Base-by-base conservation (phyloP, 2,329 filamentous ascomycete species). In the Lasiodiplodia gonubiensis region DNA sequence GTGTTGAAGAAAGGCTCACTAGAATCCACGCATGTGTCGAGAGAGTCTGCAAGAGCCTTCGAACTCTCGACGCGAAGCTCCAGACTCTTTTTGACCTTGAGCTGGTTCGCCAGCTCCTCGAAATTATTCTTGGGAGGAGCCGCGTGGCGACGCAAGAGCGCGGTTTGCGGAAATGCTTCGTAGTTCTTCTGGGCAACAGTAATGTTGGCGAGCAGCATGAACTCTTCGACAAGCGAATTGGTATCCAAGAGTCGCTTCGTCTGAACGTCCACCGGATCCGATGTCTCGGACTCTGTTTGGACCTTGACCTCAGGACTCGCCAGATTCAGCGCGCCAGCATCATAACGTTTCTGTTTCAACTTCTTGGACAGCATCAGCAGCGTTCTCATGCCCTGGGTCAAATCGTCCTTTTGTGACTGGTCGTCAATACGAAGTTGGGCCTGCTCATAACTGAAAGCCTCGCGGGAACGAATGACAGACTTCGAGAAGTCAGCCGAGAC, bases 221-320 rank as follows among this genome's bases (percentile, higher is more conserved):
- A 98, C 78, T 99, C 95, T 77, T 99, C 95, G 33, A 99, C 96
- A 5, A 99, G 87, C 25, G 94, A 97, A 83, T 98, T 99, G 64
- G 95, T 99, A 75, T 95, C 94, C 46, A 99, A 89, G 63, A 94
- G 88, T 73, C 94, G 87, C 81, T 99, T 99, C 6, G 94, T 97
- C 84, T 98, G 93, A 72, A 99, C 92, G 74, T 98, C 95, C 66
- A 97, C 90, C 0, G 95, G 94, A 76, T 98, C 95, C 1, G 94
- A 97, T 0, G 94, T 96, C 80, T 99, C 95, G 10, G 92, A 97
- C 77, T 97, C 94, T 74, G 92, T 92, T 79, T 97, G 92, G 35
- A 99, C 92, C 78, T 94, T 93, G 74, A 99, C 94, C 84, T 99
- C 96, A 18, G 96, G 96, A n/a, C 93, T 97, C 1, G 95, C 97